Base-by-base conservation (phyloP, 2,329 filamentous ascomycete genomes). In the Metarhizium brunneum region DNA sequence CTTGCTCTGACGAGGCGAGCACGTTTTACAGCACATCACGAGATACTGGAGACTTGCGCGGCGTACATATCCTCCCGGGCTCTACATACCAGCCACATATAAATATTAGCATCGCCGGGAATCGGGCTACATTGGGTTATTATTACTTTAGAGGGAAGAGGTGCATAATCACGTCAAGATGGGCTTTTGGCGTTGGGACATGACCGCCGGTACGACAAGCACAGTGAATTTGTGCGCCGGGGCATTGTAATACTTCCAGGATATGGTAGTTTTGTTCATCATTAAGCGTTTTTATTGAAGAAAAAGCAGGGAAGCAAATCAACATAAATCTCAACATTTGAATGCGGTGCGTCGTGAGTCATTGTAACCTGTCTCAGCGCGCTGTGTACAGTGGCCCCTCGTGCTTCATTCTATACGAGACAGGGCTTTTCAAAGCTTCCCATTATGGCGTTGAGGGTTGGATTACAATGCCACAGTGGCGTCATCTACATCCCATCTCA, bases 131-230 rank as follows among this genome's bases (percentile, higher is more conserved):
- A 42, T 35, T 47, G 30, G 35, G 29, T 36, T 47, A 45, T 57
- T 45, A 14, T 49, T 40, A 47, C 52, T n/a, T 56, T 20, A 48
- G 30, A 32, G 51, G 42, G 51, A 57, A 42, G 51, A 42, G 53
- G 47, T 54, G 18, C 35, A 49, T 57, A 51, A 52, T 55, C 49
- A 57, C 54, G 48, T 38, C 47, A 54, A 54, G 51, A 58, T 54
- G 52, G 48, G 56, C 43, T 52, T 52, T 52, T 20, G 61, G 60
- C 59, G 59, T 63, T 61, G 30, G 56, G 54, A 58, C 54, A 56
- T 53, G 38, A 52, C 50, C 53, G 47, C 40, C 43, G 51, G 54
- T 43, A 38, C 51, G 32, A 16, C 11, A 47, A 53, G 38, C 50
- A 40, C 43, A 40, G 13, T 16, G 13, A 52, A 5, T 35, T 42